These are phyloP conservation scores for Bipolaris zeicola DNA, from an alignment of 2,329 filamentous ascomycete genomes.

Conservation along the genomic window DNA sequence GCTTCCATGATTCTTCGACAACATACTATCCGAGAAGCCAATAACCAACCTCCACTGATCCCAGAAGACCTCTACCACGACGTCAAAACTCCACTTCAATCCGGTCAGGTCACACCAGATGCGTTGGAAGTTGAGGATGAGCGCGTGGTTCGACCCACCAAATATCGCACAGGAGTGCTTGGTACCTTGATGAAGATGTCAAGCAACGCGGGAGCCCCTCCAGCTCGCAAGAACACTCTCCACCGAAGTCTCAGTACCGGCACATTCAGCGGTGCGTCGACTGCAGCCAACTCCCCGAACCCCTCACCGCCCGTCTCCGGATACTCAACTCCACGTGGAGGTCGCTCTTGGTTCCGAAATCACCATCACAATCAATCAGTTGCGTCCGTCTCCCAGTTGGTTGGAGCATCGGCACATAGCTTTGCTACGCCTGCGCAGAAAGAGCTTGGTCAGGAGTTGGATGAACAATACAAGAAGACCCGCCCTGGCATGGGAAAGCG, in stretches of 20 bases:
- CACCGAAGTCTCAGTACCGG: slow-evolving; percentile 34
- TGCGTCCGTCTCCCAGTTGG: slow-evolving; percentile 51
- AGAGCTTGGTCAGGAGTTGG: slow-evolving; percentile 51
- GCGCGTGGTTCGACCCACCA: slow-evolving; percentile 69
- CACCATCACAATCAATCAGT: slow-evolving; percentile 46
- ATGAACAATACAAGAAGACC: slow-evolving; percentile 48
- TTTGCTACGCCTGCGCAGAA: slow-evolving; percentile 50
- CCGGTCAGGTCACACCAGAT: slow-evolving; percentile 56
- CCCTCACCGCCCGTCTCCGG: slow-evolving; percentile 52
- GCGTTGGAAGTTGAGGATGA: slow-evolving; percentile 61
- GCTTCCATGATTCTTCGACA: slow-evolving; percentile 48
- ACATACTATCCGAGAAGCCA: slow-evolving; percentile 32
- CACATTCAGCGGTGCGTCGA: slow-evolving; percentile 42
- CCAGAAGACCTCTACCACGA: slow-evolving; percentile 41
- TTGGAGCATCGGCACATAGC: slow-evolving; percentile 52
- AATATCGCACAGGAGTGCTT: slow-evolving; percentile 75
- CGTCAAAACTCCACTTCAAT: slow-evolving; percentile 40
- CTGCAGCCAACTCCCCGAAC: slow-evolving; percentile 44
- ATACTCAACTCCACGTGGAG: slow-evolving; percentile 46
- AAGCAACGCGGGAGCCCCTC: slow-evolving; percentile 19
- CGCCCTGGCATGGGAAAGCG: slow-evolving; percentile 46
- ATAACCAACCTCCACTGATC: slow-evolving; percentile 19
- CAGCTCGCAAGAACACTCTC: slow-evolving; percentile 15
- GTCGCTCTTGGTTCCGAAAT: slow-evolving; percentile 47
- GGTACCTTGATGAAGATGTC: slow-evolving; percentile 68